Percentiles rank a stretch among this genome's conserved stretches.
phyloP scores from a whole-genome alignment of 495 filamentous ascomycete genomes.

The Halenospora varia region DNA sequence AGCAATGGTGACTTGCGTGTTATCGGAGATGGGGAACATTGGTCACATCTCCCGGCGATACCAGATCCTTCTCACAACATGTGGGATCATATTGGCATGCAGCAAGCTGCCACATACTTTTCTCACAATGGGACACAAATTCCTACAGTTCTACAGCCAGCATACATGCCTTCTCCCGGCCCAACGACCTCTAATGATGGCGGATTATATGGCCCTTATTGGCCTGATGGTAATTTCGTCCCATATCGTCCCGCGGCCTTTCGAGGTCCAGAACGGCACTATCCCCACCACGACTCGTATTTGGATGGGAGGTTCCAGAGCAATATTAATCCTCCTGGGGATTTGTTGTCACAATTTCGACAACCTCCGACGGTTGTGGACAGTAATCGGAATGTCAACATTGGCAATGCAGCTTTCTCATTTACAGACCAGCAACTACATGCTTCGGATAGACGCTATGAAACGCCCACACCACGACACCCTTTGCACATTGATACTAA shows the following conservation, averaged over 20 bases:
- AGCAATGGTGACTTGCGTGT: conserved; percentile 13
- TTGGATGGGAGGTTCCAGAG: neutral
- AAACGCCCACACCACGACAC: neutral
- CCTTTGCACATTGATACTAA: neutral
- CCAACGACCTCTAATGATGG: conserved; percentile 72
- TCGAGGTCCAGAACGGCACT: conserved; percentile 11
- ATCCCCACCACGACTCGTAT: conserved; percentile 2
- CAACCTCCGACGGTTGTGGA: conserved; percentile 6
- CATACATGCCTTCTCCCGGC: conserved; percentile 63
- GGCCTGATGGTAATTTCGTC: conserved; percentile 72
- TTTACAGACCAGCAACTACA: neutral
- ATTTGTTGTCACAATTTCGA: neutral
- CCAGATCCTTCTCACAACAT: conserved; percentile 10
- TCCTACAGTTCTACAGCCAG: conserved; percentile 66
- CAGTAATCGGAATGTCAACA: neutral
- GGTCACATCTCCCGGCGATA: conserved; percentile 14
- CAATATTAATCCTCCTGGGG: neutral
- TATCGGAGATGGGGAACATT: conserved; percentile 7
- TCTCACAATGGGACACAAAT: conserved; percentile 31
- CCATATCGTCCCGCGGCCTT: conserved; percentile 69
- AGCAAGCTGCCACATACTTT: conserved; percentile 17
- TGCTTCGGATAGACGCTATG: neutral
- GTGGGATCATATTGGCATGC: conserved; percentile 17
- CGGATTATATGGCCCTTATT: conserved; percentile 70
- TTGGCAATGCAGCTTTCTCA: conserved; percentile 1